Percentiles rank a stretch among this genome's conserved stretches.
Evolutionary conservation across 1,284 basidiomycete species (phyloP).

Genomic region (Ustilago hordei): DNA sequence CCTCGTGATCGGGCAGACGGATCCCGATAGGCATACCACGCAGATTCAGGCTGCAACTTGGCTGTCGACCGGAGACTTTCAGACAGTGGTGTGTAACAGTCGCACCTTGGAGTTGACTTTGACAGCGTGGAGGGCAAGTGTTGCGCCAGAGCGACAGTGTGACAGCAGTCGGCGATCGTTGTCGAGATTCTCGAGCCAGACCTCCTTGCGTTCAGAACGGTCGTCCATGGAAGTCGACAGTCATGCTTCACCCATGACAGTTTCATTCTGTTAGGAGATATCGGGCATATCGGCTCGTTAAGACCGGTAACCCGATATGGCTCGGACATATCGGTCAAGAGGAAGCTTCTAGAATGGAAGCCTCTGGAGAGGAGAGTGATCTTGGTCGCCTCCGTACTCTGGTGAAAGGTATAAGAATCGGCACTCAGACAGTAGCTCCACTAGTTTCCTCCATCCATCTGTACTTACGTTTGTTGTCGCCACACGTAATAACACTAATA

Average conservation of each 20-base stretch:
- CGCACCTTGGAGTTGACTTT: not conserved
- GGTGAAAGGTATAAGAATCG: too few relatives aligned
- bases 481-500: too few relatives aligned
- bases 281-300: too few relatives aligned
- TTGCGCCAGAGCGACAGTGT: not conserved
- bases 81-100: not conserved
- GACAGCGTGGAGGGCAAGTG: too few relatives aligned
- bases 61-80: not conserved
- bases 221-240: not conserved
- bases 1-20: not conserved
- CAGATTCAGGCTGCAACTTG: not conserved
- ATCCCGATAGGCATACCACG: not conserved
- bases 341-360: too few relatives aligned
- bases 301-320: too few relatives aligned
- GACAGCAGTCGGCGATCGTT: not conserved
- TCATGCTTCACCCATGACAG: not conserved
- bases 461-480: too few relatives aligned
- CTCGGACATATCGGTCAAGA: too few relatives aligned
- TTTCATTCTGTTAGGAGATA: not conserved
- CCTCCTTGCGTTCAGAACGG: constrained; percentile 22
- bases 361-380: too few relatives aligned
- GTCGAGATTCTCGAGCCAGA: constrained; percentile 12
- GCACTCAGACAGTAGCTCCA: too few relatives aligned
- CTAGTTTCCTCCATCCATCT: too few relatives aligned
- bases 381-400: too few relatives aligned